These are phyloP conservation scores for Strigomonas culicis DNA, from an alignment of 208 protist species.

Conservation along the genomic window DNA sequence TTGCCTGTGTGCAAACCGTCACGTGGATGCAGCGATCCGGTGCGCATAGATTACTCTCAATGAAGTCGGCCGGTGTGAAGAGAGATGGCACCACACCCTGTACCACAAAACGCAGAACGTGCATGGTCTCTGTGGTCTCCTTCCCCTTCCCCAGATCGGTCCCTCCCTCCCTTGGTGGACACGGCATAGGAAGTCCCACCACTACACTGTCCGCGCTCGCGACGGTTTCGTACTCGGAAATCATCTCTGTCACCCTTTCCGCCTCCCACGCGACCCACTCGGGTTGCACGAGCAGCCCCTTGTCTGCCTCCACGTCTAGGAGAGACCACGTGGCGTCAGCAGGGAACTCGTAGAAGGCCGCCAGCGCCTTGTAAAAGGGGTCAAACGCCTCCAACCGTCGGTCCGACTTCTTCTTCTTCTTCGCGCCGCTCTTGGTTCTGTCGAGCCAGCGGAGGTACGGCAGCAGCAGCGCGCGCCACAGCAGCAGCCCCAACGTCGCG, in stretches of 20 bases:
- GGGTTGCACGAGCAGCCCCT: too few relatives aligned
- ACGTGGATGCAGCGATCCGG: not conserved
- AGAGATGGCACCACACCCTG: not conserved
- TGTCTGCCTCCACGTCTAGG: too few relatives aligned
- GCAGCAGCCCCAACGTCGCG: conserved; percentile 30
- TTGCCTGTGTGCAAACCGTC: not conserved
- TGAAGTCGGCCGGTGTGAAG: not conserved
- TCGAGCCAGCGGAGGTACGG: conserved; percentile 24
- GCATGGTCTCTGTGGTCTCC: not conserved
- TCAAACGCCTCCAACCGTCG: not conserved
- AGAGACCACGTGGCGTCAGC: not conserved
- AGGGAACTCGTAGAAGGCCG: not conserved
- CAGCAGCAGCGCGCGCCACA: conserved; percentile 38
- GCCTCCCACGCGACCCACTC: too few relatives aligned
- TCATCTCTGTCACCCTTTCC: too few relatives aligned
- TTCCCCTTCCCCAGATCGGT: not conserved
- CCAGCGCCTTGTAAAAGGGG: not conserved
- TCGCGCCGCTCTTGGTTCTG: not conserved
- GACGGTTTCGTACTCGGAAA: too few relatives aligned
- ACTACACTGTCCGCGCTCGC: not conserved
- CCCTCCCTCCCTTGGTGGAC: not conserved
- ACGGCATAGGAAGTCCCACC: not conserved
- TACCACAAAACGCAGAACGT: not conserved
- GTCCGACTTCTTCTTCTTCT: not conserved
- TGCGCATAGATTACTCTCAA: not conserved